Evolutionary conservation across 331 rosid species (phyloP).

Genomic region (Ulmus americana): DNA sequence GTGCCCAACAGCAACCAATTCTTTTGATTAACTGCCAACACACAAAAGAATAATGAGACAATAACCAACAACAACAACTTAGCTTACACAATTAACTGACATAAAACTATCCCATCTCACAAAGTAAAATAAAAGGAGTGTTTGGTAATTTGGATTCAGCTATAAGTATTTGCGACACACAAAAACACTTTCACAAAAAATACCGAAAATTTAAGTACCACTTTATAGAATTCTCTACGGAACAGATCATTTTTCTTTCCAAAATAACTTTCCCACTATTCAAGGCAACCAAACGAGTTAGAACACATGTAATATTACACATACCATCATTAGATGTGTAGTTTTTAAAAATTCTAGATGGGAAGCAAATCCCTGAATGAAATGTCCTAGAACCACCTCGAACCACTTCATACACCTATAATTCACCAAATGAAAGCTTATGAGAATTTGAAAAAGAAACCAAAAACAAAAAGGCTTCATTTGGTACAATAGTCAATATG

Average conservation of each 20-base stretch:
- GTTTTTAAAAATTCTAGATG: conserved; percentile 33
- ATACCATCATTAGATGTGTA: conserved; percentile 36
- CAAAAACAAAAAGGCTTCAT: background rate
- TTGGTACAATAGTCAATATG: background rate
- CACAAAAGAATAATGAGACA: background rate
- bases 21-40: conserved; percentile 33
- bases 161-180: no score
- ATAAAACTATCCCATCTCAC: no score
- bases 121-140: no score
- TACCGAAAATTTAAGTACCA: background rate
- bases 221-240: background rate
- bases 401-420: conserved; percentile 40
- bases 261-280: background rate
- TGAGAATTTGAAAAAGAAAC: background rate
- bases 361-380: conserved; percentile 35
- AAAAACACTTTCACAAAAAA: background rate
- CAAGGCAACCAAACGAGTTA: background rate
- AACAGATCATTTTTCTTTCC: background rate
- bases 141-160: no score
- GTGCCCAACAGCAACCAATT: conserved; percentile 38
- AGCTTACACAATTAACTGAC: no score
- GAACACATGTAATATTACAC: background rate
- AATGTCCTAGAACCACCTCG: conserved; percentile 45
- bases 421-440: background rate
- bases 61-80: background rate